phyloP scores from a whole-genome alignment of 2,329 filamentous ascomycete genomes.

The Aureobasidium pullulans region DNA sequence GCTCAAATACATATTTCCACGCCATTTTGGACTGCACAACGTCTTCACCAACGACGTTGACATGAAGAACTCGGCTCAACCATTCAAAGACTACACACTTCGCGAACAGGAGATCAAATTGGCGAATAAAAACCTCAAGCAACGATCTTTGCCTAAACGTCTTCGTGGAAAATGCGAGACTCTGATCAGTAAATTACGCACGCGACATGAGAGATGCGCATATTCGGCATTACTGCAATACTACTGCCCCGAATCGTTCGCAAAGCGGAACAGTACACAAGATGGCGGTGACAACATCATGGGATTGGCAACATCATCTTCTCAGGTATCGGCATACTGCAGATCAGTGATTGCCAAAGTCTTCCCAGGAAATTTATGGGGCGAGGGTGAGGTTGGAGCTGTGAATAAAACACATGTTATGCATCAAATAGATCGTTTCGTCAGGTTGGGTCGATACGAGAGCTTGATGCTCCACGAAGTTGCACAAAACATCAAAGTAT shows the following conservation, averaged over 20 bases:
- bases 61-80: slow-evolving; percentile 58
- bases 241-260: slow-evolving; percentile 59
- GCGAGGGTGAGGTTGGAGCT: slow-evolving; percentile 43
- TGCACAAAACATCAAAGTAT: slow-evolving; percentile 66
- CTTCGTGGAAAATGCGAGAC: slow-evolving; percentile 55
- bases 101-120: slow-evolving; percentile 71
- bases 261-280: not conserved
- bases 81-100: slow-evolving; percentile 75
- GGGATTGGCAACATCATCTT: slow-evolving; percentile 58
- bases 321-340: slow-evolving; percentile 78
- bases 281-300: slow-evolving; percentile 39
- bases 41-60: slow-evolving; percentile 72
- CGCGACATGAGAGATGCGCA: slow-evolving; percentile 64
- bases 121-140: not conserved
- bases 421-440: slow-evolving; percentile 66
- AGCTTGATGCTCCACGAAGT: slow-evolving; percentile 71
- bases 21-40: slow-evolving; percentile 85
- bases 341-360: slow-evolving; percentile 65
- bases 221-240: slow-evolving; percentile 72
- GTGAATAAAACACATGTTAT: slow-evolving; percentile 59
- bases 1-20: slow-evolving; percentile 89
- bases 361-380: slow-evolving; percentile 71
- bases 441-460: slow-evolving; percentile 74
- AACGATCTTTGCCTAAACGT: slow-evolving; percentile 46
- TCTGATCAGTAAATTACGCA: slow-evolving; percentile 62